These are phyloP conservation scores for Tuber microsphaerosporum DNA, from an alignment of 495 filamentous ascomycete genomes.

Conservation along the genomic window DNA sequence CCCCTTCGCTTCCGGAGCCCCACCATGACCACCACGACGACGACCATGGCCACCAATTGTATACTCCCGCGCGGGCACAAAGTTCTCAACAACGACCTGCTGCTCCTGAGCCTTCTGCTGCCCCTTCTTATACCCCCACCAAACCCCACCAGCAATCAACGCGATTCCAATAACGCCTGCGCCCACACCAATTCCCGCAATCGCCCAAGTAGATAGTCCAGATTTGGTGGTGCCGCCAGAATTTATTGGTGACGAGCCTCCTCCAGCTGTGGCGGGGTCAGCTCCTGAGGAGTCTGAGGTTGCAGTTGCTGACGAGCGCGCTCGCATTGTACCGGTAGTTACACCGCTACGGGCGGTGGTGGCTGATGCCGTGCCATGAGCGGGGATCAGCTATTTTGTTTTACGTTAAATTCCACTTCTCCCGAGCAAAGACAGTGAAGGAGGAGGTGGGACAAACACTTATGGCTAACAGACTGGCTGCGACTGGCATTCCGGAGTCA, in stretches of 20 bases:
- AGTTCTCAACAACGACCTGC: neutral
- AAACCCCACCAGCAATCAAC: neutral
- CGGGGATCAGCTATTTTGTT: neutral
- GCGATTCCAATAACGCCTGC: neutral
- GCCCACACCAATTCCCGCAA: neutral
- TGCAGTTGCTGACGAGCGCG: neutral
- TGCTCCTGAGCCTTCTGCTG: neutral
- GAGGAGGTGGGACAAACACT: neutral
- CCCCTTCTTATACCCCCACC: constrained; percentile 1
- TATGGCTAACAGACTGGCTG: neutral
- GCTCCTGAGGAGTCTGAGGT: neutral
- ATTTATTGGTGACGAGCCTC: neutral
- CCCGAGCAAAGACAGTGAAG: neutral
- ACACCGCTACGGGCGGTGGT: neutral
- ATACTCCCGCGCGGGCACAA: neutral
- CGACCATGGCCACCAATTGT: neutral
- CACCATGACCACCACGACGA: neutral
- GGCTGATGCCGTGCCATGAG: neutral
- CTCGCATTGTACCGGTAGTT: neutral
- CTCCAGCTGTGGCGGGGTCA: neutral
- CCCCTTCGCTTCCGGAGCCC: neutral
- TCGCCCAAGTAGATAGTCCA: neutral
- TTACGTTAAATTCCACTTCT: neutral
- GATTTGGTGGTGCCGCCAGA: neutral
- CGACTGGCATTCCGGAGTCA: neutral